Base-by-base conservation (phyloP, 805 yeast genomes). In the Myxozyma neotropica region DNA sequence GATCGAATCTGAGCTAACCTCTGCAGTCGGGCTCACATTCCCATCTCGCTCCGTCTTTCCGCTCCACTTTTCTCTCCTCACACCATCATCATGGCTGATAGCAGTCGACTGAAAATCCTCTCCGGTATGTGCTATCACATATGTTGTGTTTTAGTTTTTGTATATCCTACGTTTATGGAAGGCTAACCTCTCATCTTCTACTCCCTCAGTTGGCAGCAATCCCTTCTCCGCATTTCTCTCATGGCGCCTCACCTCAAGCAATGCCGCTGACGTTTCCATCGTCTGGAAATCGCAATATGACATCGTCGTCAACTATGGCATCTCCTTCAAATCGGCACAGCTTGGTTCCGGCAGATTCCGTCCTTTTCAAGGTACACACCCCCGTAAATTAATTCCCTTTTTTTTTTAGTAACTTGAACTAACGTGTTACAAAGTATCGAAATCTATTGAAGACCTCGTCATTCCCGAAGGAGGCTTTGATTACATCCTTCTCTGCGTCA, bases 401-500 rank as follows among this genome's bases (percentile, higher is more conserved):
- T 13, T 2, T 19, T 38, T 31, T 13, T 31, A 5, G 31, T n/a
- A 15, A n/a, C 3, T 26, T 26, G 10, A 3, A 23, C 46, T 26
- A 39, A 29, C 17, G n/a, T 2, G 8, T 55, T 21, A 15, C 31
- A n/a, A n/a, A 61, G 66, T 61, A 29, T 35, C 53, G 4, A 46
- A 33, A 81, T 71, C 23, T 8, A 51, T 64, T 64, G 36, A 73
- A 71, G 63, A 72, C 19, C 57, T 50, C 10, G 36, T 48, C 7
- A 21, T 57, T n/a, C 64, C 67, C 21, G 45, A 58, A 17, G 59
- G 61, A n/a, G 72, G 71, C 1, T 86, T 73, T 66, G 91, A 87
- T 67, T 87, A 74, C 68, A 77, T 85, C 35, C 77, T 86, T 5
- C 81, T 87, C 33, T 75, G 84, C 44, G 83, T 87, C 50, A 87